Evolutionary conservation across 148 eudicot species (phyloP).

Genomic region (Hydrangea macrophylla): DNA sequence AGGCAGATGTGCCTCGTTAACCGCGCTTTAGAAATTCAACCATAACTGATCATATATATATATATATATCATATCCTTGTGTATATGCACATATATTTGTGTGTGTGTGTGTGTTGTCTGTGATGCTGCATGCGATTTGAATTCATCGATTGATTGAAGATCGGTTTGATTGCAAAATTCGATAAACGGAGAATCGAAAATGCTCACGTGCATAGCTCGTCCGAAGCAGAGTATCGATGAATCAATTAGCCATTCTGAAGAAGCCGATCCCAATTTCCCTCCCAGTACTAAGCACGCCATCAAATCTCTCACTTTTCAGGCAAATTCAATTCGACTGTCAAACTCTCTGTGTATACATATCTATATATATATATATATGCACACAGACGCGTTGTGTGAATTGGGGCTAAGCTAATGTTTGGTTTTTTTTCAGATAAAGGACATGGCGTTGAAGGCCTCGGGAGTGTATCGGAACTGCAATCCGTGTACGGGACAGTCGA

Average conservation of each 20-base stretch:
- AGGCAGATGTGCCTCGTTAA: not conserved
- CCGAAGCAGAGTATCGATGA: slow-evolving; percentile 55
- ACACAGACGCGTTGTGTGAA: not conserved
- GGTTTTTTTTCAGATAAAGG: slow-evolving; percentile 51
- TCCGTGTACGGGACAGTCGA: slow-evolving; percentile 43
- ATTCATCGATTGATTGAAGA: too few species aligned
- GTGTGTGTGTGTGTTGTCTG: too few species aligned
- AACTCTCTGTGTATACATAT: not conserved
- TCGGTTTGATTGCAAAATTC: too few species aligned
- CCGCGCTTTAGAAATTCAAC: not conserved
- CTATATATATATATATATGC: not conserved
- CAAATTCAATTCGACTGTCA: not conserved
- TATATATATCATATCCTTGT: not conserved
- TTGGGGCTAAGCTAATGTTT: not conserved
- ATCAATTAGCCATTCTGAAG: slow-evolving; percentile 37
- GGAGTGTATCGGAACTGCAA: slow-evolving; percentile 67
- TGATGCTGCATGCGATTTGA: too few species aligned
- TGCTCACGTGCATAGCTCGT: slow-evolving; percentile 89
- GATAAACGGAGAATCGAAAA: slow-evolving; percentile 11
- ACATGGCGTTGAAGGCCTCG: slow-evolving; percentile 78
- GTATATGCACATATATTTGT: not conserved
- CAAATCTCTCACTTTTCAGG: slow-evolving; percentile 81
- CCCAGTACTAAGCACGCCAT: slow-evolving; percentile 51
- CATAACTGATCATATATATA: not conserved
- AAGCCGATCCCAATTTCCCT: slow-evolving; percentile 29